Evolutionary conservation across 2,329 filamentous ascomycete species (phyloP).

Genomic region (Cladophialophora chaetospira): DNA sequence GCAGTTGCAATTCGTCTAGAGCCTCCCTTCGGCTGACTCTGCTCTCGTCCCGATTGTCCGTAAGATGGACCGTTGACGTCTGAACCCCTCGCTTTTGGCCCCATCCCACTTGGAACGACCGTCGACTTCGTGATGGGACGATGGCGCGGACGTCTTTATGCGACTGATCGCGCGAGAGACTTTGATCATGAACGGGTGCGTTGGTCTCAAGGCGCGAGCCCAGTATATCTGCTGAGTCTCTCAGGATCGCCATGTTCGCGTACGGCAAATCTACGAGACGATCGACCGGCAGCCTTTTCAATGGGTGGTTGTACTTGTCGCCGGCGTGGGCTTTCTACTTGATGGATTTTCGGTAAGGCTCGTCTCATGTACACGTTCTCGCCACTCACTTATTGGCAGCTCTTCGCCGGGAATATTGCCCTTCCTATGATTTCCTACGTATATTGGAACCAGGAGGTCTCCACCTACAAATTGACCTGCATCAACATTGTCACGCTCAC

Average conservation of each 20-base stretch:
- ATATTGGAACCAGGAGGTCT: slow-evolving; percentile 47
- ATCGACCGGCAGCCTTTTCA: slow-evolving; percentile 48
- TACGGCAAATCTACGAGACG: slow-evolving; percentile 48
- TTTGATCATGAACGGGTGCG: slow-evolving; percentile 46
- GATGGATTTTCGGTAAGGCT: slow-evolving; percentile 45
- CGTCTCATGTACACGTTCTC: slow-evolving; percentile 26
- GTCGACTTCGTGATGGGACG: slow-evolving; percentile 17
- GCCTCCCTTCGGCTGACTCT: slow-evolving; percentile 1
- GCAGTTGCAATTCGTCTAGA: not conserved
- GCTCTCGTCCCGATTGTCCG: not conserved
- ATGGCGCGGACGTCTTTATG: slow-evolving; percentile 40
- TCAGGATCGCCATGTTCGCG: slow-evolving; percentile 47
- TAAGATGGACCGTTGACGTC: slow-evolving; percentile 14
- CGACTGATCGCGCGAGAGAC: slow-evolving; percentile 47
- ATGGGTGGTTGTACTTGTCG: slow-evolving; percentile 49
- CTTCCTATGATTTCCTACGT: slow-evolving; percentile 52
- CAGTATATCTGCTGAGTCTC: not conserved
- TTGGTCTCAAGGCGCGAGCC: slow-evolving; percentile 6
- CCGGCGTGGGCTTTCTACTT: slow-evolving; percentile 54
- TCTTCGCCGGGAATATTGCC: slow-evolving; percentile 55
- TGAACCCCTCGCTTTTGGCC: slow-evolving; percentile 21
- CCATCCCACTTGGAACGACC: not conserved
- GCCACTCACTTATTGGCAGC: slow-evolving; percentile 32
- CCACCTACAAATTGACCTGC: slow-evolving; percentile 40
- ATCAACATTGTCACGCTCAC: slow-evolving; percentile 52